phyloP scores from a whole-genome alignment of 2,329 filamentous ascomycete species.

The Rutstroemia sp. region DNA sequence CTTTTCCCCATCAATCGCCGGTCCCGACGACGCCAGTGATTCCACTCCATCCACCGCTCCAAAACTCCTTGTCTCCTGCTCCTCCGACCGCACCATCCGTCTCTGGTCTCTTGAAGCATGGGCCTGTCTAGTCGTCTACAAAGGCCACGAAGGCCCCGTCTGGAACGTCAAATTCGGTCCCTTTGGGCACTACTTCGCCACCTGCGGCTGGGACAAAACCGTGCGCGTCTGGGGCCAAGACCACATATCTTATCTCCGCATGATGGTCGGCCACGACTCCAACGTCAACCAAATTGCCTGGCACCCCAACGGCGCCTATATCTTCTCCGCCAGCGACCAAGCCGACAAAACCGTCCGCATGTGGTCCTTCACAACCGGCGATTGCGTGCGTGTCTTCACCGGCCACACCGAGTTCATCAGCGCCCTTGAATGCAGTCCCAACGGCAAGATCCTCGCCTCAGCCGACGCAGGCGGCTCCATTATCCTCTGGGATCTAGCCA shows the following conservation, averaged over 20 bases:
- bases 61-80: slow-evolving; percentile 78
- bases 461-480: slow-evolving; percentile 86
- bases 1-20: slow-evolving; percentile 53
- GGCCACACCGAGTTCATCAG: slow-evolving; percentile 87
- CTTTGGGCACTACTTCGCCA: slow-evolving; percentile 91
- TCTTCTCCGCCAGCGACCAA: slow-evolving; percentile 86
- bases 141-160: slow-evolving; percentile 82
- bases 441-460: slow-evolving; percentile 84
- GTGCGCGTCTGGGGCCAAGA: slow-evolving; percentile 90
- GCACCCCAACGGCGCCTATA: slow-evolving; percentile 89
- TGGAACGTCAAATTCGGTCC: slow-evolving; percentile 87
- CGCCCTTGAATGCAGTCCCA: slow-evolving; percentile 75
- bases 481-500: slow-evolving; percentile 88
- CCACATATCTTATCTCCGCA: slow-evolving; percentile 78
- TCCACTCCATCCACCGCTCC: slow-evolving; percentile 43
- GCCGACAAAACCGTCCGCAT: slow-evolving; percentile 87
- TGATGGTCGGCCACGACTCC: slow-evolving; percentile 88
- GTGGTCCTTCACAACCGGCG: slow-evolving; percentile 89
- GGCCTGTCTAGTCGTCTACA: slow-evolving; percentile 90
- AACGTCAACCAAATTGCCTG: slow-evolving; percentile 88
- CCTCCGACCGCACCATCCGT: slow-evolving; percentile 79
- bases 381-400: slow-evolving; percentile 83
- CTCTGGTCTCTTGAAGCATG: slow-evolving; percentile 91
- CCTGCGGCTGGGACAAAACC: slow-evolving; percentile 81
- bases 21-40: slow-evolving; percentile 20